Evolutionary conservation across 1,139 yeast genomes (phyloP).

Genomic region (Geotrichum siamense): DNA sequence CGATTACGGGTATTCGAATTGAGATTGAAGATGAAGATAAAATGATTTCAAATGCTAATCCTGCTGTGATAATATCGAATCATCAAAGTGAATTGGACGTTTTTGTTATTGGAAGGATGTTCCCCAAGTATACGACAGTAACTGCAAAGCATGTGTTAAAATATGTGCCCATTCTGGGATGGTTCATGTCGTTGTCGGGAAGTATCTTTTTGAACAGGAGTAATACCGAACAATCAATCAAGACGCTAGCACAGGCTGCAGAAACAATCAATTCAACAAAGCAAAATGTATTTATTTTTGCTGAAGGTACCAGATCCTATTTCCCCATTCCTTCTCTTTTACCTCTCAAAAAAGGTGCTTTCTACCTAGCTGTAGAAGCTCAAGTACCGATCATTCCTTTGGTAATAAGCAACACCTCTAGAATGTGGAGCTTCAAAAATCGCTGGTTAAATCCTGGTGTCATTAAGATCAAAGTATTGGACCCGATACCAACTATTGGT

Average conservation of each 20-base stretch:
- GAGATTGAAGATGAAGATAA: constrained; percentile 9
- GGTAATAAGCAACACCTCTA: constrained; percentile 78
- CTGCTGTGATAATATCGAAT: constrained; percentile 36
- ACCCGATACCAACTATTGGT: constrained; percentile 55
- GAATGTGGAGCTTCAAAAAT: constrained; percentile 34
- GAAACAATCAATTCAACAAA: constrained; percentile 48
- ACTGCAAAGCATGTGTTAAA: constrained; percentile 84
- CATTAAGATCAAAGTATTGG: constrained; percentile 57
- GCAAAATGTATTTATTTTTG: constrained; percentile 75
- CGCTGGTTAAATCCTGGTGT: constrained; percentile 43
- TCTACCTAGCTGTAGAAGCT: constrained; percentile 92
- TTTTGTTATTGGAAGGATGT: constrained; percentile 66
- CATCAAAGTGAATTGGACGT: constrained; percentile 87
- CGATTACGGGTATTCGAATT: constrained; percentile 10
- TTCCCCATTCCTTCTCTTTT: constrained; percentile 57
- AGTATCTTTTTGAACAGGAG: constrained; percentile 84
- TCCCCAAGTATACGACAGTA: constrained; percentile 85
- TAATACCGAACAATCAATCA: constrained; percentile 68
- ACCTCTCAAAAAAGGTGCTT: constrained; percentile 95
- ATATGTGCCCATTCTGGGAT: constrained; percentile 87
- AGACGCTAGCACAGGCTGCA: constrained; percentile 65
- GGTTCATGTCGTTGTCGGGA: constrained; percentile 91
- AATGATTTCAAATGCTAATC: neutral
- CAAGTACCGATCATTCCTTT: constrained; percentile 82
- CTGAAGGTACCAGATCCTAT: constrained; percentile 89